Conservation (phyloP, 148 eudicot genomes). For the Dianthus caryophyllus region DNA sequence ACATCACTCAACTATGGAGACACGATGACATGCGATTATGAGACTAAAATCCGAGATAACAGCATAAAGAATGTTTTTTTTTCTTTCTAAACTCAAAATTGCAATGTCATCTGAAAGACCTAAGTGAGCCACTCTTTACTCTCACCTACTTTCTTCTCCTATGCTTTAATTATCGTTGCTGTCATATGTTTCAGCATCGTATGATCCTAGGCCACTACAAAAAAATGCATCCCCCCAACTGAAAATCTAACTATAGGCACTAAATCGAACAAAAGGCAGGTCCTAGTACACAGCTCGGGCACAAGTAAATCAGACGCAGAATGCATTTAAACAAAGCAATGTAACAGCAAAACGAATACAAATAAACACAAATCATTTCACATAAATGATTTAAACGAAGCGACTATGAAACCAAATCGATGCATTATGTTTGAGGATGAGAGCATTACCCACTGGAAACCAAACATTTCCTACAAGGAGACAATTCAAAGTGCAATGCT, state of each 20-base stretch:
- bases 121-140: background rate
- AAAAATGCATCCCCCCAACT: background rate
- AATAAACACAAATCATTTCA: background rate
- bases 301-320: background rate
- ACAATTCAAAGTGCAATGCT: slow-evolving; percentile 16
- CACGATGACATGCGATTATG: too few species aligned
- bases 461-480: slow-evolving; percentile 22
- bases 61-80: too few species aligned
- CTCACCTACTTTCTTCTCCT: background rate
- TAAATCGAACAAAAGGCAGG: too few species aligned
- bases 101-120: too few species aligned
- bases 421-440: background rate
- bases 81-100: too few species aligned
- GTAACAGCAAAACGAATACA: background rate
- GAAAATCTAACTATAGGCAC: too few species aligned
- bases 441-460: slow-evolving; percentile 26
- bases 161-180: background rate
- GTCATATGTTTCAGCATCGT: background rate
- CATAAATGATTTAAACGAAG: slow-evolving; percentile 1
- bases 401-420: slow-evolving; percentile 3
- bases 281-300: background rate
- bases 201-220: background rate
- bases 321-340: background rate
- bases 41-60: too few species aligned
- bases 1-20: too few species aligned